phyloP scores from a whole-genome alignment of 768 basidiomycete genomes.

The Daedalea quercina region DNA sequence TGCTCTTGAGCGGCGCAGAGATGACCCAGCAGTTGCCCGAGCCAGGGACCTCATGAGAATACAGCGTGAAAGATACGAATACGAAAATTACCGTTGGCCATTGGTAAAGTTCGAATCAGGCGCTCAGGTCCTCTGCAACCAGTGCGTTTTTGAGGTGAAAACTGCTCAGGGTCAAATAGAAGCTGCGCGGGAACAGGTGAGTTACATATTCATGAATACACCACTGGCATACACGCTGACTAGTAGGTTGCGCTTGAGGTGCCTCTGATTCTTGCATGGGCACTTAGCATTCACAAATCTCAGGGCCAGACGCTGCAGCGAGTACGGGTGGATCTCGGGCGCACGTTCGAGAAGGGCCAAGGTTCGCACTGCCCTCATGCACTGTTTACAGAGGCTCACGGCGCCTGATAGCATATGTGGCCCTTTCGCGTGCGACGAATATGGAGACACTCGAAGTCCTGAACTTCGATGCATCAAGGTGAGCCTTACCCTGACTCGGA shows the following conservation, averaged over 20 bases:
- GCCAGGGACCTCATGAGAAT: too few species aligned
- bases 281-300: slow-evolving; percentile 82
- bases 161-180: slow-evolving; percentile 54
- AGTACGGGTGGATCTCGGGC: slow-evolving; percentile 71
- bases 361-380: slow-evolving; percentile 31
- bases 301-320: slow-evolving; percentile 87
- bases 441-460: slow-evolving; percentile 59
- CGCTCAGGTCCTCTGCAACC: slow-evolving; percentile 38
- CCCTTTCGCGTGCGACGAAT: slow-evolving; percentile 66
- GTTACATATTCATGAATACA: background rate
- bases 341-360: slow-evolving; percentile 79
- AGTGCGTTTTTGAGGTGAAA: slow-evolving; percentile 56
- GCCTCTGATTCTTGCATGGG: slow-evolving; percentile 75
- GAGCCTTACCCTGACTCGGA: slow-evolving; percentile 13
- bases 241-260: slow-evolving; percentile 32
- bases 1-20: background rate
- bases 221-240: background rate
- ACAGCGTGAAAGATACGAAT: too few species aligned
- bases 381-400: background rate
- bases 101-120: slow-evolving; percentile 53
- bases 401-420: slow-evolving; percentile 55
- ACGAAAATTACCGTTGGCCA: slow-evolving; percentile 36
- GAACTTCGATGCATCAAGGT: slow-evolving; percentile 58
- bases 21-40: too few species aligned
- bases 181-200: slow-evolving; percentile 53